Evolutionary conservation across 2,329 filamentous ascomycete species (phyloP).

Genomic region (Sclerotinia minor): DNA sequence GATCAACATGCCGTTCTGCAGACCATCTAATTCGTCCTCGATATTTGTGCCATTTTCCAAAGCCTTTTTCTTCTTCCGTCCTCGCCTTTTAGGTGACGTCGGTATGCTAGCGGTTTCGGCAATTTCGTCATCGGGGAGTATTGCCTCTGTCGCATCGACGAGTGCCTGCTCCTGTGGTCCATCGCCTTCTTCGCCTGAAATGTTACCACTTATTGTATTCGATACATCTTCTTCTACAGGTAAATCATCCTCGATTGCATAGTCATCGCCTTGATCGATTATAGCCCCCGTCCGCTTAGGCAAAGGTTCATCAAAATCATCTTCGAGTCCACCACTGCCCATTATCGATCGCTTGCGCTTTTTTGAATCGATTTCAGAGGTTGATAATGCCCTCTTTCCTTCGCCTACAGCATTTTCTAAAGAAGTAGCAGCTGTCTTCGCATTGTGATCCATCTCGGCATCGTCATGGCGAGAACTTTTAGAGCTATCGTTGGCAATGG

Average conservation of each 20-base stretch:
- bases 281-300: constrained; percentile 57
- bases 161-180: constrained; percentile 50
- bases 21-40: constrained; percentile 32
- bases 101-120: constrained; percentile 35
- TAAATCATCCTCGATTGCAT: constrained; percentile 49
- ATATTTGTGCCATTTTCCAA: constrained; percentile 35
- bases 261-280: constrained; percentile 45
- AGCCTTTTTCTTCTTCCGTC: constrained; percentile 43
- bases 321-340: constrained; percentile 39
- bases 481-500: constrained; percentile 41
- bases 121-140: constrained; percentile 46
- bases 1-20: constrained; percentile 29
- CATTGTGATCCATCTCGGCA: constrained; percentile 36
- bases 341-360: constrained; percentile 45
- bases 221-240: constrained; percentile 45
- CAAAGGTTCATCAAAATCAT: constrained; percentile 42
- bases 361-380: constrained; percentile 38
- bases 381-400: constrained; percentile 33
- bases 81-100: constrained; percentile 41
- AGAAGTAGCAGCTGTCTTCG: constrained; percentile 43
- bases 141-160: constrained; percentile 46
- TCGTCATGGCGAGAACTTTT: constrained; percentile 46
- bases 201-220: constrained; percentile 40
- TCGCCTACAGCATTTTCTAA: constrained; percentile 38
- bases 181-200: constrained; percentile 45